Evolutionary conservation across 192 early-diverging fungal species (phyloP), one percentile per base, ranked within the genome.

Genomic region (Glomus cerebriforme): DNA sequence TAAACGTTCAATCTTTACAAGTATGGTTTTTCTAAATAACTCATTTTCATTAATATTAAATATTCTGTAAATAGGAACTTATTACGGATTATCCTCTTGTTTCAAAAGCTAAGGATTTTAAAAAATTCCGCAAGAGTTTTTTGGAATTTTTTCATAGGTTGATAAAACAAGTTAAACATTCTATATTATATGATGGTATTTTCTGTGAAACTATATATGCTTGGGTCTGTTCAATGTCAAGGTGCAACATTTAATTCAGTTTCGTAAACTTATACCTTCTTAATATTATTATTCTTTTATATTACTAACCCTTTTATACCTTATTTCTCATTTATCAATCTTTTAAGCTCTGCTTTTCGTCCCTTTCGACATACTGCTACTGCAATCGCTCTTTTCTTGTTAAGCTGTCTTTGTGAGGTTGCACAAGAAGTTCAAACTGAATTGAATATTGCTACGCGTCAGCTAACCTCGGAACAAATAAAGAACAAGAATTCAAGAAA

Each of bases 351-450:
- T 2, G 75, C 90, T 1, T 97, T 93, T 74, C 89, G 96, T 22
- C 95, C 96, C 13, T 95, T 99, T 82, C 87, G 98, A 6, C 97
- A 99, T 77, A 96, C 95, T 8, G 89, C 96, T 3, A 94, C 97
- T 3, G 72, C 91, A 0, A 86, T 90, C 1, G 87, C 92, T 22
- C 87, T 98, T 31, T 83, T 86, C 10, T 75, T 97, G 17, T 85
- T 92, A 59, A 83, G 87, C 2, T 86, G 86, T 7, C 86, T 99
- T 49, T 92, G 91, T 17, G 86, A 90, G n/a, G 81, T 95, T 27
- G 88, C 88, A 8, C 85, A 90, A n/a, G 86, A 84, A 58, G 81
- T 90, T 0, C 74, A 85, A 72, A 81, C 82, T 9, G 93, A 95
- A 69, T 86, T 90, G 80, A 84, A 87, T 22, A 89, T 89, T 29